Evolutionary conservation across 805 yeast genomes (phyloP), one percentile per base, ranked within the genome.

Genomic region (Starmerella sirachaensis): DNA sequence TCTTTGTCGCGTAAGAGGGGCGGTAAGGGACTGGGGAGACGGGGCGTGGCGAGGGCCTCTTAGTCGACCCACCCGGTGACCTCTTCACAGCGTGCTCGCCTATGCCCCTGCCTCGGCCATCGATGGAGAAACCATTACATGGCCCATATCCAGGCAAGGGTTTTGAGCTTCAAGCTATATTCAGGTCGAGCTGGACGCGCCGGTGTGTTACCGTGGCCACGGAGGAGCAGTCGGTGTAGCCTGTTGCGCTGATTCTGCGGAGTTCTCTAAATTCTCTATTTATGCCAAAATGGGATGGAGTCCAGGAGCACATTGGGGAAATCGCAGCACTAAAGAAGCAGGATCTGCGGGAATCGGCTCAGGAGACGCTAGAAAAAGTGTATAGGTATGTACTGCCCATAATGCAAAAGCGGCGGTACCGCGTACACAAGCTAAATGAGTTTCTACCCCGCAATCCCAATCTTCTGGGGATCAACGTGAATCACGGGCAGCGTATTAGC

Each of bases 381-480:
- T 86, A 88, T 3, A 46, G 57, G 9, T 58, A 67, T 22, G 91
- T 80, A 11, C 76, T 86, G 2, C 94, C 94, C 3, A 59, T 88
- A 36, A 81, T 88, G 76, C 70, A 73, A 41, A 70, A 71, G 29
- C 67, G 74, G 42, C 66, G 70, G 4, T 72, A 81, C 53, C 72
- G 69, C 37, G 88, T 86, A 2, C 75, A 74, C 0, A 60, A 69
- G 0, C 56, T 88, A 12, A 71, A 79, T 45, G 97, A 88, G 56
- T 81, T 88, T 70, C 78, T 64, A 45, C 97, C 97, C 3, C 76
- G 69, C 44, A 65, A 71, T 50, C 63, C 69, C 2, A 58, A 66
- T 12, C 60, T 88, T 16, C 60, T 86, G 10, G 97, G 97, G 0
- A 60, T 85, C 46, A 88, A 88, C 56, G 84, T 84, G 6, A 83